Conservation (phyloP, 441 rosid species). For the Syzygium malaccense region DNA sequence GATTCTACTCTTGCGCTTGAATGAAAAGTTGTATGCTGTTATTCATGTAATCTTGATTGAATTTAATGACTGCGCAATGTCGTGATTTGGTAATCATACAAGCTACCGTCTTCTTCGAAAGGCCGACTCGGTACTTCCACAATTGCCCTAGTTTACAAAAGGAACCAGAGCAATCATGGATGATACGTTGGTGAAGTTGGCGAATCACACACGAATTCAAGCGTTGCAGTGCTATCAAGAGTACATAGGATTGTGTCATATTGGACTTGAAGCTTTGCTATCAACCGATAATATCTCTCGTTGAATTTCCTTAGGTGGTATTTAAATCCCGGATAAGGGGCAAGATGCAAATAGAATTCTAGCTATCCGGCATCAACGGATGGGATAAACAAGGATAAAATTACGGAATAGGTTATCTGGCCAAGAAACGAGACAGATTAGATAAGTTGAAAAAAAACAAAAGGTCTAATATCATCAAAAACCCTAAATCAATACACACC, state of each 20-base stretch:
- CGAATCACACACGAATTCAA: neutral
- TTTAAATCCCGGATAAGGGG: neutral
- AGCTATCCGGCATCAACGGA: rapidly evolving
- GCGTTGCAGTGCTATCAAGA: neutral
- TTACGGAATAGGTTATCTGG: neutral
- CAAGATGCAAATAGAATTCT: neutral
- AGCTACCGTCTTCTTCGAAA: neutral
- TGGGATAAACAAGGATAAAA: neutral
- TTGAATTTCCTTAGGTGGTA: neutral
- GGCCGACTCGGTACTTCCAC: neutral
- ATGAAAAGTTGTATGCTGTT: too few species aligned
- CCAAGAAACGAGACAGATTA: neutral
- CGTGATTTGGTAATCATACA: neutral
- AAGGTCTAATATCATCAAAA: neutral
- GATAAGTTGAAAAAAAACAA: rapidly evolving
- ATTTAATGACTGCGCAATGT: neutral
- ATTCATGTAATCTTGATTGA: neutral
- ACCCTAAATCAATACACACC: rapidly evolving
- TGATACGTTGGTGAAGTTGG: neutral
- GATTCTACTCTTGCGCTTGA: neutral
- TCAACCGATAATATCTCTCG: neutral
- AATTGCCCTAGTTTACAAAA: neutral
- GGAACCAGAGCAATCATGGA: neutral
- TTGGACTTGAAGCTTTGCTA: neutral
- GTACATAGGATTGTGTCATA: neutral